Evolutionary conservation across 495 filamentous ascomycete genomes (phyloP).

Genomic region (Echria macrotheca): DNA sequence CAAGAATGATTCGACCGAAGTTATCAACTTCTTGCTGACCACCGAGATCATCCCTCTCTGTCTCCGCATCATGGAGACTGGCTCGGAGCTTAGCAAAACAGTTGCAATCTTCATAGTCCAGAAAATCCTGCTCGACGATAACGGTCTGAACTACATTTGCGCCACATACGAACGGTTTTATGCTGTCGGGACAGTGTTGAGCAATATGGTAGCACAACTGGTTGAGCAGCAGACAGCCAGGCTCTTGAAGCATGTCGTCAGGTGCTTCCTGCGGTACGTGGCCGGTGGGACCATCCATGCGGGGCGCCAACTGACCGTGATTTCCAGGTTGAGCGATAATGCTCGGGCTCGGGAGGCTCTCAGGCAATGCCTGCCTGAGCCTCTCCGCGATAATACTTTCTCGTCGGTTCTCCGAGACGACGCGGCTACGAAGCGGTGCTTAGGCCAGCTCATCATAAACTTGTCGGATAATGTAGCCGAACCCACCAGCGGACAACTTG

Average conservation of each 20-base stretch:
- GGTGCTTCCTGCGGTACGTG: constrained; percentile 87
- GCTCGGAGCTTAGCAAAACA: constrained; percentile 96
- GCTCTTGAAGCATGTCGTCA: constrained; percentile 94
- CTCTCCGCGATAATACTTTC: constrained; percentile 94
- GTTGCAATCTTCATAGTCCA: constrained; percentile 99
- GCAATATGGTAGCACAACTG: constrained; percentile 96
- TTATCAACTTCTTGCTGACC: constrained; percentile 97
- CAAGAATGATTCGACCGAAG: constrained; percentile 97
- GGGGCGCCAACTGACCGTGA: constrained; percentile 3
- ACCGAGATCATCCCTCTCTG: constrained; percentile 99
- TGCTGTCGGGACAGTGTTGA: constrained; percentile 93
- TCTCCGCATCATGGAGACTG: constrained; percentile 98
- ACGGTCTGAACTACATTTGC: constrained; percentile 97
- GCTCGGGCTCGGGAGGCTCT: constrained; percentile 92
- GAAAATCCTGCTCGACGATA: constrained; percentile 96
- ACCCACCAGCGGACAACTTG: constrained; percentile 30
- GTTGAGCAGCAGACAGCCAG: constrained; percentile 97
- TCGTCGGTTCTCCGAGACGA: constrained; percentile 94
- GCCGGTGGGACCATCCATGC: background rate
- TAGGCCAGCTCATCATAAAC: constrained; percentile 94
- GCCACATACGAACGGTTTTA: constrained; percentile 99
- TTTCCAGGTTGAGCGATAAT: constrained; percentile 79
- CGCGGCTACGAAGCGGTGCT: constrained; percentile 94
- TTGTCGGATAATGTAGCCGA: constrained; percentile 89
- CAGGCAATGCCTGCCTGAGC: constrained; percentile 93